phyloP scores from a whole-genome alignment of 2,329 filamentous ascomycete species.

The Colletotrichum sp. region DNA sequence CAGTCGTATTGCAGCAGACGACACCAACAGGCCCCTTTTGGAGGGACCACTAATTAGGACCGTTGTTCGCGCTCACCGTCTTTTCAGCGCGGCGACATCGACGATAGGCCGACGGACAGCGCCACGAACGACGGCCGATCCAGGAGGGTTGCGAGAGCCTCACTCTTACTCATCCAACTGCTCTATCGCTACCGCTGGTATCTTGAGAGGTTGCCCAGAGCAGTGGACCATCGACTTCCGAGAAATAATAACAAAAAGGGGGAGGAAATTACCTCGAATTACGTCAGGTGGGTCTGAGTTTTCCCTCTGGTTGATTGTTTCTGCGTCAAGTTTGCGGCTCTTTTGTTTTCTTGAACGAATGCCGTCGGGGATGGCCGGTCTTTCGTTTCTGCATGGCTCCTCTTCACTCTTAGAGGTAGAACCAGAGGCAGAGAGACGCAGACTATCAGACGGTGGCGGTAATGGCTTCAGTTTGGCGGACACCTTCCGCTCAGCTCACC shows the following conservation, averaged over 20 bases:
- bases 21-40: background rate
- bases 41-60: background rate
- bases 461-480: background rate
- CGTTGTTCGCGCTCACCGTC: constrained; percentile 11
- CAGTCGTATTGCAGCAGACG: constrained; percentile 11
- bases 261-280: constrained; percentile 5
- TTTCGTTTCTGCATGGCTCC: background rate
- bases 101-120: background rate
- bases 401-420: background rate
- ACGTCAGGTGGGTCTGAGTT: constrained; percentile 16
- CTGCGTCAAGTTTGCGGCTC: background rate
- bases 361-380: background rate
- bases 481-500: background rate
- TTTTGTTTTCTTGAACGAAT: background rate
- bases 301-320: background rate
- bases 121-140: background rate
- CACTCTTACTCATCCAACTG: background rate
- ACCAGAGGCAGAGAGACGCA: background rate
- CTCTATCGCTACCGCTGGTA: background rate
- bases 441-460: constrained; percentile 2
- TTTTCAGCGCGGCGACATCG: background rate
- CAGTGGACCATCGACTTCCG: background rate
- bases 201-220: background rate
- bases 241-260: background rate
- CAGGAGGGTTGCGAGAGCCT: background rate